These are phyloP conservation scores for Botryotinia calthae DNA, from an alignment of 2,329 filamentous ascomycete genomes.

Conservation along the genomic window DNA sequence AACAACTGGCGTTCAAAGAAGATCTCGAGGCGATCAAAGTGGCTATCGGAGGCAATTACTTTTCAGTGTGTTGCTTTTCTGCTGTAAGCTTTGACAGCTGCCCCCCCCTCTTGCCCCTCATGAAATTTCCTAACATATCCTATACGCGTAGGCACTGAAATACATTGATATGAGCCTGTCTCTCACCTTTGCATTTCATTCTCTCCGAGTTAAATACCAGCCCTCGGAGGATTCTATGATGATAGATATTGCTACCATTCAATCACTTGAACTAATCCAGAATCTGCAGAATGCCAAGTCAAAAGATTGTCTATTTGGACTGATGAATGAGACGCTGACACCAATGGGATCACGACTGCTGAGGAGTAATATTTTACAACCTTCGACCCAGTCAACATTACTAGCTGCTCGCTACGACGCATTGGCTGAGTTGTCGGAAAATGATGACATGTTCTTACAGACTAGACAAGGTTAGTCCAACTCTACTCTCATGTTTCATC, in stretches of 20 bases:
- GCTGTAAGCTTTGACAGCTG: conserved; percentile 57
- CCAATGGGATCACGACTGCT: conserved; percentile 86
- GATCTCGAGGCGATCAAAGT: conserved; percentile 81
- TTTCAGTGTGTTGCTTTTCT: conserved; percentile 79
- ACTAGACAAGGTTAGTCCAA: conserved; percentile 60
- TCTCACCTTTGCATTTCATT: conserved; percentile 71
- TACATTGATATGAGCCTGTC: conserved; percentile 71
- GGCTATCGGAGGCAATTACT: conserved; percentile 78
- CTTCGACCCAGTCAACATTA: conserved; percentile 68
- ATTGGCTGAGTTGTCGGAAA: conserved; percentile 74
- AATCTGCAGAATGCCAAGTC: conserved; percentile 78
- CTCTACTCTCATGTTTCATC: neutral
- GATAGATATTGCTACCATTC: conserved; percentile 86
- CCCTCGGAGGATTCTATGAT: conserved; percentile 92
- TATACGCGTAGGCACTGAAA: conserved; percentile 62
- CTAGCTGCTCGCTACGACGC: conserved; percentile 76
- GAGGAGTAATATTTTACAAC: conserved; percentile 83
- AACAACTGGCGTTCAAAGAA: conserved; percentile 73
- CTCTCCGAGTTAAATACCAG: conserved; percentile 81
- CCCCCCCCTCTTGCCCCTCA: neutral
- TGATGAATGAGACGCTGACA: conserved; percentile 81
- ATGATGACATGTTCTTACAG: conserved; percentile 81
- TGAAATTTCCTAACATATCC: conserved; percentile 16
- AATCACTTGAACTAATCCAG: conserved; percentile 84
- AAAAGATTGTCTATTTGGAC: conserved; percentile 76